Evolutionary conservation across 2,329 filamentous ascomycete genomes (phyloP).

Genomic region (Rhinocladiella similis): DNA sequence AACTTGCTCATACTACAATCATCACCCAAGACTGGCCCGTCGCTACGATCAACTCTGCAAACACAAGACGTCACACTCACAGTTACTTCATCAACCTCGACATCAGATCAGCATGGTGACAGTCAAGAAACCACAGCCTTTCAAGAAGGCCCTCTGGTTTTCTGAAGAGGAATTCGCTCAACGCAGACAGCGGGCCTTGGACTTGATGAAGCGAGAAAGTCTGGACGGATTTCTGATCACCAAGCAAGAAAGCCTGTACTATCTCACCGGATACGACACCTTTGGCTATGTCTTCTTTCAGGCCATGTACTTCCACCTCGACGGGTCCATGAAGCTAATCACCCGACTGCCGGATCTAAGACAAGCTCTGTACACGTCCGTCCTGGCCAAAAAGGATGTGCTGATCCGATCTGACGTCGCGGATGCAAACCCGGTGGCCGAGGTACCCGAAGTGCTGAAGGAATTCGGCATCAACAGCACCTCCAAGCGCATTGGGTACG

Average conservation of each 20-base stretch:
- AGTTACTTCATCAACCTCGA: too few relatives aligned
- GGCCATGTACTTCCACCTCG: slow-evolving; percentile 39
- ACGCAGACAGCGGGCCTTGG: slow-evolving; percentile 29
- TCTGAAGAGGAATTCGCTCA: slow-evolving; percentile 31
- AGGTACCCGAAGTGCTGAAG: neutral
- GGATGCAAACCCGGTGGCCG: neutral
- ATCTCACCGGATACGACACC: slow-evolving; percentile 37
- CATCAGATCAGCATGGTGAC: neutral
- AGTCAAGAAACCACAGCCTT: slow-evolving; percentile 29
- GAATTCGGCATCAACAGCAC: neutral
- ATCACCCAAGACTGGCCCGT: too few relatives aligned
- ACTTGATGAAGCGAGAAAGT: slow-evolving; percentile 35
- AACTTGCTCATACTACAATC: too few relatives aligned
- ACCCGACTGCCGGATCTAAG: slow-evolving; percentile 35
- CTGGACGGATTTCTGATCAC: slow-evolving; percentile 39
- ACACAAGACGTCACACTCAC: too few relatives aligned
- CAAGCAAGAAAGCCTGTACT: slow-evolving; percentile 37
- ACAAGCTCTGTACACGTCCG: slow-evolving; percentile 37
- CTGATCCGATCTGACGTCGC: neutral
- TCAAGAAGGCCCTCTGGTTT: slow-evolving; percentile 35
- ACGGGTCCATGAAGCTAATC: slow-evolving; percentile 36
- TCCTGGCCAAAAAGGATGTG: neutral
- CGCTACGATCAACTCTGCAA: too few relatives aligned
- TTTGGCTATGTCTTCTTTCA: slow-evolving; percentile 42
- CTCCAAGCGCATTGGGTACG: neutral